Evolutionary conservation across 371 early-diverging fungal genomes (phyloP), one percentile per base, ranked within the genome.

Genomic region (Syncephalis plumigaleata): DNA sequence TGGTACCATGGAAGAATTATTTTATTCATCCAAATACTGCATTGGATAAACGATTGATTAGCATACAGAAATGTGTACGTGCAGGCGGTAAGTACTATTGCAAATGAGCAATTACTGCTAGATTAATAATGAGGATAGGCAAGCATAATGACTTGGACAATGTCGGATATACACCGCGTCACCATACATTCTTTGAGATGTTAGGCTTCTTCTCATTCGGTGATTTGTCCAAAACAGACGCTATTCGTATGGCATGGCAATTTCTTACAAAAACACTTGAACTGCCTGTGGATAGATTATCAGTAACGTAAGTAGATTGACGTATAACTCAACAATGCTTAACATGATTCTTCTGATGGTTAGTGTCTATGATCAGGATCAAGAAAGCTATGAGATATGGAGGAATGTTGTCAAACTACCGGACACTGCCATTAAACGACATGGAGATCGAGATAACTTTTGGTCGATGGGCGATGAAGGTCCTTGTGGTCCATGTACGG

Each of bases 181-280:
- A 85, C 53, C 81, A 83, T 49, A 85, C 86, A 1, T 83, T 81
- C 54, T 85, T 85, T 55, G 86, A 85, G 59, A 85, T 85, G 86
- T 58, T 85, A 47, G 86, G 86, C 27, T 82, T 79, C 51, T 85
- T 82, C 57, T 80, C 81, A 0, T 85, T 85, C 59, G 82, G 82
- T 16, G 61, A 65, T 22, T 80, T 80, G 52, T 58, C 59, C 20
- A 79, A 79, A 53, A 53, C 60, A 7, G 66, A 63, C 31, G 78
- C 79, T 0, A 81, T 83, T 20, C 58, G 52, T 13, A 64, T 75
- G 53, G 80, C 84, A 2, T 85, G 84, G 84, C 53, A 53, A 9
- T 85, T 85, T 55, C 54, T 85, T 37, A 68, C 75, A 20, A 55
- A 80, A 3, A 76, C 75, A 45, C 52, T 83, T 1, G 47, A 70